Evolutionary conservation across 2,329 filamentous ascomycete species (phyloP).

Genomic region (Pseudogymnoascus sp.): DNA sequence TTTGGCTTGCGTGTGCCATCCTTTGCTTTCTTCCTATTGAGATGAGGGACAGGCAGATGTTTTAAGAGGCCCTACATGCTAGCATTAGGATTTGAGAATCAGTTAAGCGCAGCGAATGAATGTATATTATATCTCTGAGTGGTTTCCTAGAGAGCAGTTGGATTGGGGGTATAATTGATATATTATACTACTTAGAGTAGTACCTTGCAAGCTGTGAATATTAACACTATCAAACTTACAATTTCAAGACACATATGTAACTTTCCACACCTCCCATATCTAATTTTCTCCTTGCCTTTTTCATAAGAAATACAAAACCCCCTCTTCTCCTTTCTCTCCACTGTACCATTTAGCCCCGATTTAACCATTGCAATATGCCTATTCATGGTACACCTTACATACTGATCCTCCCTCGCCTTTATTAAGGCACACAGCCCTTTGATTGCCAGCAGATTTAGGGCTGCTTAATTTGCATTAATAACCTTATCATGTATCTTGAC

Average conservation of each 20-base stretch:
- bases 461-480: too few relatives aligned
- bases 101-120: not conserved
- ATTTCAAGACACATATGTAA: not conserved
- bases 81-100: not conserved
- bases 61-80: not conserved
- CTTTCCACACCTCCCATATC: not conserved
- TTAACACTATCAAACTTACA: not conserved
- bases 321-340: too few relatives aligned
- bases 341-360: too few relatives aligned
- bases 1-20: not conserved
- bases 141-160: not conserved
- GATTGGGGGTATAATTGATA: not conserved
- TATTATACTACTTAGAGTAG: not conserved
- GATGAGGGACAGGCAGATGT: conserved; percentile 8
- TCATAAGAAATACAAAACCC: not conserved
- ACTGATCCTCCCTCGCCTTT: too few relatives aligned
- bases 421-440: too few relatives aligned
- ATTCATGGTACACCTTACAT: too few relatives aligned
- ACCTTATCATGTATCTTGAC: too few relatives aligned
- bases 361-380: too few relatives aligned
- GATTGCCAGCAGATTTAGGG: too few relatives aligned
- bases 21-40: conserved; percentile 10
- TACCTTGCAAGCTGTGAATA: not conserved
- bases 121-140: not conserved
- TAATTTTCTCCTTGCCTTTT: not conserved